phyloP scores from a whole-genome alignment of 352 stramenopile species.

The Phytopythium oedochilum region DNA sequence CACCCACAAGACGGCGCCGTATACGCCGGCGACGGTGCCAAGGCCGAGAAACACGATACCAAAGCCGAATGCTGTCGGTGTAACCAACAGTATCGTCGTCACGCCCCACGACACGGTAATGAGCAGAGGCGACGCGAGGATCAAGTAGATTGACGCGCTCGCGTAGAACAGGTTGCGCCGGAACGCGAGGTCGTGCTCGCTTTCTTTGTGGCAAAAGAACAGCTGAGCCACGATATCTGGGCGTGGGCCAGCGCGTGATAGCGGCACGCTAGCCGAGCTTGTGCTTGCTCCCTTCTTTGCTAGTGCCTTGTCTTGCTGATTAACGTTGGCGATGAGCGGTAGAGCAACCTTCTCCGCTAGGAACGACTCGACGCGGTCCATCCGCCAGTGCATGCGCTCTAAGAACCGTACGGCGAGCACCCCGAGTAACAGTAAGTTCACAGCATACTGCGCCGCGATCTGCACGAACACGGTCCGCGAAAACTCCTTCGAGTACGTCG shows the following conservation, averaged over 20 bases:
- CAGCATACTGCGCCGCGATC: slow-evolving; percentile 47
- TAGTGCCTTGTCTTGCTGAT: slow-evolving; percentile 7
- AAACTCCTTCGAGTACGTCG: slow-evolving; percentile 78
- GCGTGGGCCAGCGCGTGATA: slow-evolving; percentile 10
- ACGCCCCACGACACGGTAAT: slow-evolving; percentile 70
- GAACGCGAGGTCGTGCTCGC: slow-evolving; percentile 50
- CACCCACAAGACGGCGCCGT: slow-evolving; percentile 53
- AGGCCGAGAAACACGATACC: slow-evolving; percentile 70
- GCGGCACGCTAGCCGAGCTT: not conserved
- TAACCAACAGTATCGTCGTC: slow-evolving; percentile 65
- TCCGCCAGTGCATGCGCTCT: slow-evolving; percentile 70
- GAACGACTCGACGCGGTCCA: slow-evolving; percentile 77
- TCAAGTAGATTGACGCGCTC: slow-evolving; percentile 44
- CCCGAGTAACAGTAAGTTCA: slow-evolving; percentile 43
- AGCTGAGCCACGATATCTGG: slow-evolving; percentile 67
- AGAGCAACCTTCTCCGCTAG: slow-evolving; percentile 55
- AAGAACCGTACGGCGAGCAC: slow-evolving; percentile 54
- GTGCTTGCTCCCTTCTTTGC: not conserved
- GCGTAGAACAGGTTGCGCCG: slow-evolving; percentile 81
- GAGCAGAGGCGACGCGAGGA: slow-evolving; percentile 48
- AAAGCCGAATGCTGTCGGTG: slow-evolving; percentile 72
- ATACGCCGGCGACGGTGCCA: slow-evolving; percentile 31
- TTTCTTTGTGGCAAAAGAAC: slow-evolving; percentile 80
- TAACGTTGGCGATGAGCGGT: slow-evolving; percentile 1
- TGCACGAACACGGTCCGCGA: slow-evolving; percentile 47